Base-by-base conservation (phyloP, 352 stramenopile species). In the Phytopythium aichiense region DNA sequence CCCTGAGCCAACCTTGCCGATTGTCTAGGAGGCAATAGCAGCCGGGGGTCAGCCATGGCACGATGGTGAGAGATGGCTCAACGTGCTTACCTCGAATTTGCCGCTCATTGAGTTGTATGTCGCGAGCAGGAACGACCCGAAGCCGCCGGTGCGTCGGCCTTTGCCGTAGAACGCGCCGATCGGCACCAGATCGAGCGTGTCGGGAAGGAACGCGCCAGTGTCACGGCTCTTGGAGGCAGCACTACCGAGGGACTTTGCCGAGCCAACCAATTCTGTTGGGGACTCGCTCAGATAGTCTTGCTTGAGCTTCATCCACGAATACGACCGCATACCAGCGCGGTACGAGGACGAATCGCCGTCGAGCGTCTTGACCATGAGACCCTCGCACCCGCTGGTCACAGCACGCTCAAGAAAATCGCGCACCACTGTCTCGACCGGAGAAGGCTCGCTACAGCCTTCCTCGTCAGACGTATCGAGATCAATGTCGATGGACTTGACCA, bases 91-190 rank as follows among this genome's bases (percentile, higher is more conserved):
- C 78, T 99, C 97, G 60, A 97, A 99, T 71, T 98, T 90, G 58
- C 98, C 94, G 8, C 79, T 89, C 4, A 89, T 81, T 9, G 88
- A 69, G 67, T 99, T 95, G 73, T 98, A 99, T 50, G 91, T 97
- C 22, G 97, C 98, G 64, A 99, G 82, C 3, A 99, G 77, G 69
- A 99, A 99, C 18, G 98, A 98, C 2, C 98, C 98, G 77, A 98
- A 99, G 20, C 94, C 85, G 12, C 97, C 97, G 8, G 92, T 94
- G 33, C 96, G 86, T 56, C 98, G 98, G 1, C 97, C 90, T 71
- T 93, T 91, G 38, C 98, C 98, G 62, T 98, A 88, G 73, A 98
- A 99, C 6, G 95, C 98, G 2, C 95, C 98, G 55, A 99, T 91
- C 1, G 97, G 96, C n/a, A 99, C 97, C 35, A 99, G 79, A 76